These are phyloP conservation scores for Coniochaeta sp. DNA, from an alignment of 2,329 filamentous ascomycete genomes.

Conservation along the genomic window DNA sequence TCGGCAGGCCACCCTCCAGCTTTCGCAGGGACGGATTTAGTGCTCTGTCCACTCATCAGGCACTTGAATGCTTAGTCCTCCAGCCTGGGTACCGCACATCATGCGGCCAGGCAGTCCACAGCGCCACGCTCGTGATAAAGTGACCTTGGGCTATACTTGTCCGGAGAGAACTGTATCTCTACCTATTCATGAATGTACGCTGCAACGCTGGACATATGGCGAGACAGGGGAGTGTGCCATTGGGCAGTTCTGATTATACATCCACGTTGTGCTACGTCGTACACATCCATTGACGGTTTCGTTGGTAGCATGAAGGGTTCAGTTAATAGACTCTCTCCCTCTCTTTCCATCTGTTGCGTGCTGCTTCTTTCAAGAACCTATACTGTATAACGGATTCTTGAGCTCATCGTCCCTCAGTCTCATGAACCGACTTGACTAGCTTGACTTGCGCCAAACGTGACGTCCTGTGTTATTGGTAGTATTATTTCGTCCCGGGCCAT, in stretches of 20 bases:
- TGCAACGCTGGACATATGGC: neutral
- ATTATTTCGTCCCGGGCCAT: neutral
- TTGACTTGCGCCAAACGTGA: neutral
- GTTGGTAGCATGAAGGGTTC: neutral
- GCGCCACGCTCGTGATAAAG: conserved; percentile 13
- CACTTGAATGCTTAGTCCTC: conserved; percentile 10
- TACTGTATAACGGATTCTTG: neutral
- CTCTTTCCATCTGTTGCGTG: neutral
- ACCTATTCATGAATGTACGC: neutral
- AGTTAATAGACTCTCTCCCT: neutral
- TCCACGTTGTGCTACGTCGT: neutral
- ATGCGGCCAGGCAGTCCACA: conserved; percentile 10
- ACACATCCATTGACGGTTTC: neutral
- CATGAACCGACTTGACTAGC: neutral
- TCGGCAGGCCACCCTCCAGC: neutral
- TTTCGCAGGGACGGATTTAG: neutral
- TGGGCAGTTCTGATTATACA: neutral
- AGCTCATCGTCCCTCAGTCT: neutral
- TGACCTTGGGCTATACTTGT: conserved; percentile 5
- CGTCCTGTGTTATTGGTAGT: neutral
- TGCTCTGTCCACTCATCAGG: neutral
- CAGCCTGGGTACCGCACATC: conserved; percentile 8
- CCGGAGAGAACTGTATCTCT: conserved; percentile 6
- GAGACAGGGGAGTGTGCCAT: neutral
- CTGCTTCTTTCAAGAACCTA: neutral